Percentiles rank a stretch among this genome's conserved stretches.
Conservation (phyloP, 257 asterid species). For the Petrea volubilis region DNA sequence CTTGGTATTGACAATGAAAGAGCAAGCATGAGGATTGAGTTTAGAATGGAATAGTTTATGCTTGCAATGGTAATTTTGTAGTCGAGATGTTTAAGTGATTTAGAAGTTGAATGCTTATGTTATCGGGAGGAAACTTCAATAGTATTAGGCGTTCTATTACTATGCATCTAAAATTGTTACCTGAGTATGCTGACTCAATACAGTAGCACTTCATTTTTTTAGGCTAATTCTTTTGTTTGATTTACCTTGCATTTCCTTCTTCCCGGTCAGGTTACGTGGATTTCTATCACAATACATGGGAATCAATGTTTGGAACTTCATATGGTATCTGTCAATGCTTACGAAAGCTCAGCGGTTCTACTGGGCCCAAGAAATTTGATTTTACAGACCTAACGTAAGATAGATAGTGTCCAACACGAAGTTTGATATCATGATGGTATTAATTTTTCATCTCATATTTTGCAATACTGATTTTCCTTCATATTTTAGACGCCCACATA, state of each 20-base stretch:
- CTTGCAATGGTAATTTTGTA: not conserved
- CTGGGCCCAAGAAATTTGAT: slow-evolving; percentile 47
- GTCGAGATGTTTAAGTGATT: not conserved
- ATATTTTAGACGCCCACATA: slow-evolving; percentile 69
- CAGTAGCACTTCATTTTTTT: not conserved
- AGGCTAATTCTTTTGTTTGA: slow-evolving; percentile 16
- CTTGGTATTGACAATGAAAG: not conserved
- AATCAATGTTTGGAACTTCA: slow-evolving; percentile 37
- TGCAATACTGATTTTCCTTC: slow-evolving; percentile 1
- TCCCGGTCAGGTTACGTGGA: slow-evolving; percentile 47
- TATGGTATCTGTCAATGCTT: slow-evolving; percentile 30
- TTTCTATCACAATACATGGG: slow-evolving; percentile 33
- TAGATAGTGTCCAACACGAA: slow-evolving; percentile 4
- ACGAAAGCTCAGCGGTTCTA: slow-evolving; percentile 54
- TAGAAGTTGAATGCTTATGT: not conserved
- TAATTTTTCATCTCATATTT: not conserved
- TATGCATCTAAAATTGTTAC: not conserved
- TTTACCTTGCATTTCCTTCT: slow-evolving; percentile 4
- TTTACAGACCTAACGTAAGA: slow-evolving; percentile 92
- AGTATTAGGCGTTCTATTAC: not conserved
- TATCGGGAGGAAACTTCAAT: not conserved
- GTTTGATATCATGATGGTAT: slow-evolving; percentile 10
- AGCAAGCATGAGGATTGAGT: not conserved
- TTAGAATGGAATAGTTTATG: not conserved
- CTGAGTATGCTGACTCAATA: not conserved